Evolutionary conservation across 1,284 basidiomycete species (phyloP), one percentile per base, ranked within the genome.

Genomic region (Mycocalia duriaeana): DNA sequence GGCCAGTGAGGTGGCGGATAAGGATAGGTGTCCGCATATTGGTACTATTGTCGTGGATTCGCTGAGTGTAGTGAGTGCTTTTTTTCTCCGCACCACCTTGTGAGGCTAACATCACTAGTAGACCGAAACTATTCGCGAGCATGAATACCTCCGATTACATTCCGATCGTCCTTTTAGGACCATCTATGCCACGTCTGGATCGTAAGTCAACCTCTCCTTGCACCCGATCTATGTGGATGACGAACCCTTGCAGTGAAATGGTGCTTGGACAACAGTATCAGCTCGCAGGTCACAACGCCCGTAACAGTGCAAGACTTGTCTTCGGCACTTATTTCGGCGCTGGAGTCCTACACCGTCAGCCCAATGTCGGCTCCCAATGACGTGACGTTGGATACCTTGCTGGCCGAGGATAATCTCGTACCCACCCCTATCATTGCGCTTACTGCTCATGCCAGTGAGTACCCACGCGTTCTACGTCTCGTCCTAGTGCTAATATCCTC

Each of bases 401-500:
- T 99, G 5, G 95, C 95, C 0, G 95, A 99, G 65, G 96, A 99
- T 67, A 99, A 99, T 61, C 72, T 95, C 55, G 95, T 99, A n/a
- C 77, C 84, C 6, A 92, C 87, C 8, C 95, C 96, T 0, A 99
- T 99, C 58, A 93, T 99, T 56, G 95, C 95, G 0, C 74, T 99
- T 26, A 97, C 94, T 0, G 91, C 91, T 9, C 90, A 92, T 68
- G 89, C 89, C 52, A 91, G 87, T 89, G 56, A 58, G 86, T 83
- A 16, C 45, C 34, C 8, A 45, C 25, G 9, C 23, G 20, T 2
- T 28, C n/a, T 14, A n/a, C 0, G 25, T 25, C 26, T 7, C 16
- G 11, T 24, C 31, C 24, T 2, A 25, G 18, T 38, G 40, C 37
- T 35, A 42, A 23, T 46, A 53, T 9, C 50, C 50, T 13, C 53